Percentiles rank a stretch among this genome's conserved stretches.
These are phyloP conservation scores for Logfia minima DNA, from an alignment of 129 eudicot genomes.

Conservation along the genomic window DNA sequence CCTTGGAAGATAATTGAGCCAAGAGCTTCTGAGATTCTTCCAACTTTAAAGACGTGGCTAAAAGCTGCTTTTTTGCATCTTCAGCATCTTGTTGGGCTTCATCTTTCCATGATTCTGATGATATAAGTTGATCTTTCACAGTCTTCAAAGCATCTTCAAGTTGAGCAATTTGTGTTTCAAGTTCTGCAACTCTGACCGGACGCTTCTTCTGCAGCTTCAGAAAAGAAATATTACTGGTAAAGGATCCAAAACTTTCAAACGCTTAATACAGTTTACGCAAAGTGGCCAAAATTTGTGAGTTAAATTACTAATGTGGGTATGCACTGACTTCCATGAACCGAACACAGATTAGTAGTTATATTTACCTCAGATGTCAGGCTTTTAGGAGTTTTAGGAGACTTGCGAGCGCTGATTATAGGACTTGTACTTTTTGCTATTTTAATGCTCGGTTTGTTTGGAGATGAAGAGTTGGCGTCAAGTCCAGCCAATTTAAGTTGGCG, in stretches of 20 bases:
- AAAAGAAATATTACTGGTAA: background rate
- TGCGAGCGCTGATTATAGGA: constrained; percentile 50
- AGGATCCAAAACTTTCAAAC: background rate
- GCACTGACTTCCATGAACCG: background rate
- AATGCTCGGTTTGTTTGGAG: constrained; percentile 20
- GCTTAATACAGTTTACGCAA: background rate
- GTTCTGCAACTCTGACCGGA: constrained; percentile 51
- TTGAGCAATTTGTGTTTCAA: constrained; percentile 67
- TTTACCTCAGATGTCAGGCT: constrained; percentile 60
- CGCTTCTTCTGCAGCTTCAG: constrained; percentile 52
- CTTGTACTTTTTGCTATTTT: constrained; percentile 53
- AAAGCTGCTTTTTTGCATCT: constrained; percentile 59
- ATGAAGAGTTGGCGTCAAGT: constrained; percentile 34
- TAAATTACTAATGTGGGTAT: background rate
- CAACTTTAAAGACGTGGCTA: constrained; percentile 45
- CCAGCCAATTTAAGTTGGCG: constrained; percentile 52
- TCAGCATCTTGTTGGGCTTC: constrained; percentile 68
- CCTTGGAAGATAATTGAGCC: constrained; percentile 35
- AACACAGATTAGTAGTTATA: background rate
- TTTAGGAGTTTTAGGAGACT: constrained; percentile 36
- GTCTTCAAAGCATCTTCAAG: constrained; percentile 63
- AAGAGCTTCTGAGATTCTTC: constrained; percentile 58
- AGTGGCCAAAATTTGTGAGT: background rate
- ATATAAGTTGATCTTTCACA: constrained; percentile 56
- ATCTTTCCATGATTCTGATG: constrained; percentile 61